Percentiles rank a stretch among this genome's conserved stretches.
Conservation (phyloP, 2,329 filamentous ascomycete species). For the Teratosphaeria destructans region DNA sequence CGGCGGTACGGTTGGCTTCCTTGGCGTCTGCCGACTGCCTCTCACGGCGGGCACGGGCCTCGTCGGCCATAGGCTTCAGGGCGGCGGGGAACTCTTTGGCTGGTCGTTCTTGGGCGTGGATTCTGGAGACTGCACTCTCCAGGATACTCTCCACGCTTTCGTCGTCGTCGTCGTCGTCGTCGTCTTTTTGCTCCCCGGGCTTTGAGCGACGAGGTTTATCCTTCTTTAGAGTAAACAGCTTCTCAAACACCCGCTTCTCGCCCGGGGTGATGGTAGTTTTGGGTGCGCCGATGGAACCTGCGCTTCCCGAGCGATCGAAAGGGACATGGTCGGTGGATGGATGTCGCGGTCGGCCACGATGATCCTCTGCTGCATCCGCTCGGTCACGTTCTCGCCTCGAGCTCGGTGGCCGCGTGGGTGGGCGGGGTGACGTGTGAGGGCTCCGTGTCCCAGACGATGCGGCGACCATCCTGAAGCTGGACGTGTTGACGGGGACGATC, state of each 20-base stretch:
- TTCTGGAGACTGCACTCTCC: not conserved
- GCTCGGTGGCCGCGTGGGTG: too few relatives aligned
- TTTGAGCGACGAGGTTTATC: not conserved
- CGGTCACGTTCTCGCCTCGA: not conserved
- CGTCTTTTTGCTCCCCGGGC: too few relatives aligned
- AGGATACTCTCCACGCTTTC: conserved; percentile 2
- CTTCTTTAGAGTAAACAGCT: conserved; percentile 5
- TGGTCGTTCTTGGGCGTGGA: not conserved
- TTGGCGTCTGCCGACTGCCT: not conserved
- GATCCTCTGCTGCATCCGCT: not conserved
- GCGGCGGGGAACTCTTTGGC: conserved; percentile 4
- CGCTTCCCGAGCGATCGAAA: conserved; percentile 2
- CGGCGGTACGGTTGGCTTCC: not conserved
- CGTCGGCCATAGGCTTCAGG: conserved; percentile 7
- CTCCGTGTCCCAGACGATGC: too few relatives aligned
- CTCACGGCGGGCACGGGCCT: not conserved
- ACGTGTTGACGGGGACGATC: too few relatives aligned
- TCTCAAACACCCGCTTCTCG: conserved; percentile 10
- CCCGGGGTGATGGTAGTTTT: conserved; percentile 11
- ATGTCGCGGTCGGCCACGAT: not conserved
- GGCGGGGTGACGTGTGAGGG: too few relatives aligned
- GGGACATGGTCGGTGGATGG: conserved; percentile 3
- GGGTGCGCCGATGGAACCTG: not conserved
- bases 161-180: not conserved
- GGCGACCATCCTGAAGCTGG: too few relatives aligned